phyloP scores from a whole-genome alignment of 176 grass and related monocot genomes.

The barley (Hordeum vulgare) region MorexV3_pseudomolecules_assembly NC_058521.1:58125660-58126159 shows the following conservation, averaged over 20 bases:
- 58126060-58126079: constrained; percentile 75
- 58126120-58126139: constrained; percentile 4
- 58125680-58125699: constrained; percentile 68
- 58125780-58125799: constrained; percentile 80
- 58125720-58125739: constrained; percentile 96
- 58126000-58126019: constrained; percentile 78
- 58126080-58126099: constrained; percentile 10
- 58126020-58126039: constrained; percentile 85
- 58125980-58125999: constrained; percentile 80
- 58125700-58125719: constrained; percentile 58
- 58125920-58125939: constrained; percentile 78
- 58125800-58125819: constrained; percentile 96
- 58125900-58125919: constrained; percentile 96
- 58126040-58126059: constrained; percentile 79
- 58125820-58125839: constrained; percentile 97
- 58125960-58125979: constrained; percentile 59
- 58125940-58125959: constrained; percentile 56
- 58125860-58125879: constrained; percentile 89
- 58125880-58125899: constrained; percentile 92
- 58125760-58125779: constrained; percentile 77
- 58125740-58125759: constrained; percentile 94
- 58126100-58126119: background rate
- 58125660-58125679: constrained; percentile 85
- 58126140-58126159: background rate
- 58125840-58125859: constrained; percentile 96